phyloP scores from a whole-genome alignment of 2,329 filamentous ascomycete species.

The Xylaria sp. region DNA sequence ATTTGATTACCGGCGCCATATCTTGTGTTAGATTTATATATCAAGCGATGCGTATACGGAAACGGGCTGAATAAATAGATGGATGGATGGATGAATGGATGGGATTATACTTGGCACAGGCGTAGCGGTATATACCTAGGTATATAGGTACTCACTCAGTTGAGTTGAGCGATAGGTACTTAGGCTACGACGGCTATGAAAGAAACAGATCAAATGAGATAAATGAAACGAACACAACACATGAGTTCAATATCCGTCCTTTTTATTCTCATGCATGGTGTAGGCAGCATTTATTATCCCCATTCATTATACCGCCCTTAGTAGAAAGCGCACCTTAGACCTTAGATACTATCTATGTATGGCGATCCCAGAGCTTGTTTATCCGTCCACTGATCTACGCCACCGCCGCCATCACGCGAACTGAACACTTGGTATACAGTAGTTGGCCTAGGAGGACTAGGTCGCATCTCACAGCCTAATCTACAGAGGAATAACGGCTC shows the following conservation, averaged over 20 bases:
- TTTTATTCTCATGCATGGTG: not conserved
- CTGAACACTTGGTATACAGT: no score
- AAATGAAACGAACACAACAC: not conserved
- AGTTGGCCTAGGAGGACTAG: no score
- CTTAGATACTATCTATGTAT: no score
- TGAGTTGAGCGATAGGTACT: not conserved
- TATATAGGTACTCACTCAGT: not conserved
- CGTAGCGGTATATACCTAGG: not conserved
- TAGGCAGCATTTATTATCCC: no score
- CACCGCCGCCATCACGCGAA: no score
- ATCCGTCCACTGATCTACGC: no score
- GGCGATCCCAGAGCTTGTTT: no score
- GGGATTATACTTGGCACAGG: not conserved
- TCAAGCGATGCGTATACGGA: not conserved
- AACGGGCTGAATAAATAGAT: not conserved
- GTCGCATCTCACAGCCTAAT: no score
- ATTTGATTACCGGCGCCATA: not conserved
- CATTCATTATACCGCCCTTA: no score
- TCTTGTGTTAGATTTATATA: not conserved
- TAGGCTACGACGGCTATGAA: conserved; percentile 4
- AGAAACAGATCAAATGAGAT: conserved; percentile 4
- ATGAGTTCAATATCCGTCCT: not conserved
- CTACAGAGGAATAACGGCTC: no score
- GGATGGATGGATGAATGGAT: not conserved
- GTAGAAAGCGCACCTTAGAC: no score